These are phyloP conservation scores for Mycocentrospora acerina DNA, from an alignment of 2,329 filamentous ascomycete species.

Conservation along the genomic window DNA sequence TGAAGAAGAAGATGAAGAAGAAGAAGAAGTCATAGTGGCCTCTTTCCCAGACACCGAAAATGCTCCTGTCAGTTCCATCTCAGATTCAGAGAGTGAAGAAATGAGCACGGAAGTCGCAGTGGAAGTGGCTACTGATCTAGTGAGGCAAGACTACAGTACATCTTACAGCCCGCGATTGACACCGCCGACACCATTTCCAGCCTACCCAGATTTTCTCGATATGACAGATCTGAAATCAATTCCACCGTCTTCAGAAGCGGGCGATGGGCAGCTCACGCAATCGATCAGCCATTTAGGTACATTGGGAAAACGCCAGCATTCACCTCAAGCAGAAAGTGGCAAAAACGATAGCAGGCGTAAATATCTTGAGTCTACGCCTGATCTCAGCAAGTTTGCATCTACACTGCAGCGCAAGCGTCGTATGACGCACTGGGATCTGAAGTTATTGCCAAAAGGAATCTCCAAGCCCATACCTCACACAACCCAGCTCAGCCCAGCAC, in stretches of 20 bases:
- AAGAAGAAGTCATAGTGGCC: background rate
- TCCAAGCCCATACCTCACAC: background rate
- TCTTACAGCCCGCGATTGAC: background rate
- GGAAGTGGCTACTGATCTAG: background rate
- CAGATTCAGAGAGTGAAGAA: background rate
- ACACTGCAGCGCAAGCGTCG: background rate
- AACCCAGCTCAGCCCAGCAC: background rate
- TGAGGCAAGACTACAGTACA: background rate
- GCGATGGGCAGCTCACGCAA: background rate
- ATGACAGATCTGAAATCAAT: background rate
- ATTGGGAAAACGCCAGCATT: conserved; percentile 8
- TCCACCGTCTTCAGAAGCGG: background rate
- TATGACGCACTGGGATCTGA: conserved; percentile 3
- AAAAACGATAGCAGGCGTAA: background rate
- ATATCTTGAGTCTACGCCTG: background rate
- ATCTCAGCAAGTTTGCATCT: background rate
- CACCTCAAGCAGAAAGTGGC: background rate
- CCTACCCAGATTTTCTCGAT: conserved; percentile 4
- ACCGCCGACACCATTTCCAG: background rate
- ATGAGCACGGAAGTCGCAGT: background rate
- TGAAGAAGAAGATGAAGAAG: conserved; percentile 1
- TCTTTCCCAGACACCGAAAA: too few relatives aligned
- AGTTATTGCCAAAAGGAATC: background rate
- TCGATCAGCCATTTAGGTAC: conserved; percentile 22
- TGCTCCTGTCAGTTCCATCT: too few relatives aligned